phyloP scores from a whole-genome alignment of 768 basidiomycete genomes.

The Mycena amicta region DNA sequence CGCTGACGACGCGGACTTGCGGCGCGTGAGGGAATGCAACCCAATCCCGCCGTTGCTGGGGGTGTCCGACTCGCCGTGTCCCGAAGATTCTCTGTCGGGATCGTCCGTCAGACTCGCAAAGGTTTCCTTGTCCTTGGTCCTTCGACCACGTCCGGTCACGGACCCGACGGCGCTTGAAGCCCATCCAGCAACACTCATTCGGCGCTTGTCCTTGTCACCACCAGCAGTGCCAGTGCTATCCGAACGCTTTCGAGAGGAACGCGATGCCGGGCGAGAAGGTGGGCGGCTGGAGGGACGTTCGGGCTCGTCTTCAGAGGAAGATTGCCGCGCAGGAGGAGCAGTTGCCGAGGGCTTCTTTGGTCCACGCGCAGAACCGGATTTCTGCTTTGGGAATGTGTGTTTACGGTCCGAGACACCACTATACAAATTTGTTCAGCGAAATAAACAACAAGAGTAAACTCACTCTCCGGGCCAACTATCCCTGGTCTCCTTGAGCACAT shows the following conservation, averaged over 20 bases:
- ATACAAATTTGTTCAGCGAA: background rate
- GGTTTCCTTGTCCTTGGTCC: constrained; percentile 57
- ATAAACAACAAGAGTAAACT: constrained; percentile 25
- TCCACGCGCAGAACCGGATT: constrained; percentile 35
- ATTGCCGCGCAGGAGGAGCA: constrained; percentile 5
- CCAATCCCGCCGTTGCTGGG: constrained; percentile 27
- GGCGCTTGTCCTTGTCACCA: constrained; percentile 43
- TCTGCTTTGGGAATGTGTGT: constrained; percentile 28
- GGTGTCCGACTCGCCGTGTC: constrained; percentile 30
- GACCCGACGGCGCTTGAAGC: constrained; percentile 66
- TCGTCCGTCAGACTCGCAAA: constrained; percentile 60
- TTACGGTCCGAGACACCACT: too few species aligned
- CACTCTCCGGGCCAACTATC: constrained; percentile 69
- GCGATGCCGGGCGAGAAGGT: constrained; percentile 45
- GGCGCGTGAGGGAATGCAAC: constrained; percentile 18
- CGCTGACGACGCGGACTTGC: constrained; percentile 32
- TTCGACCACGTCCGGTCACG: constrained; percentile 57
- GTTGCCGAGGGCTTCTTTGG: constrained; percentile 25
- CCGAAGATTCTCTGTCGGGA: constrained; percentile 32
- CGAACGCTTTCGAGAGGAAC: constrained; percentile 66
- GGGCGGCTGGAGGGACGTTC: constrained; percentile 28
- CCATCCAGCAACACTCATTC: constrained; percentile 62
- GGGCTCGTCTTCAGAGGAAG: constrained; percentile 21
- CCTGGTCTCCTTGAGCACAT: constrained; percentile 72
- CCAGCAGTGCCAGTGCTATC: constrained; percentile 52